These are phyloP conservation scores for Volvox reticuliferus DNA, from an alignment of 139 green algal species.

Conservation along the genomic window DNA sequence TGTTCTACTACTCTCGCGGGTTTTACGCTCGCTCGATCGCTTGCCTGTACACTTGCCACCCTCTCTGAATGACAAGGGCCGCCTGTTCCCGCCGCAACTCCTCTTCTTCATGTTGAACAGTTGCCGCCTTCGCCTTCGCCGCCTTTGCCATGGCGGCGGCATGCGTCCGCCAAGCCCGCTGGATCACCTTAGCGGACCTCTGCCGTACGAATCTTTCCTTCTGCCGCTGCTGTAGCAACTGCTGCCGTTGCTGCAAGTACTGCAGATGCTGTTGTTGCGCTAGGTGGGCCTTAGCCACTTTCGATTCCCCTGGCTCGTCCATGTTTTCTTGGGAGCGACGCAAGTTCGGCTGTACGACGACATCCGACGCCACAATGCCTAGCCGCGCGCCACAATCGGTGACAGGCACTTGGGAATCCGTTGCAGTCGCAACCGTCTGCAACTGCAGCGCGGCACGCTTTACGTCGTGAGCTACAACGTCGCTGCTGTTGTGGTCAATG, in stretches of 20 bases:
- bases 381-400: background rate
- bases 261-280: background rate
- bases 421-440: background rate
- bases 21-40: no score
- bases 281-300: background rate
- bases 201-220: background rate
- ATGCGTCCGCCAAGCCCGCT: background rate
- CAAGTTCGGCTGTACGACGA: background rate
- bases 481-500: background rate
- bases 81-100: background rate
- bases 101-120: background rate
- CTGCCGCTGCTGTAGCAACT: background rate
- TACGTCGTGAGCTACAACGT: background rate
- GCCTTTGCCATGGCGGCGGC: background rate
- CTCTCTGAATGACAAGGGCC: background rate
- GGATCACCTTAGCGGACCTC: background rate
- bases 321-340: background rate
- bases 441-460: background rate
- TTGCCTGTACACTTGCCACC: constrained; percentile 5
- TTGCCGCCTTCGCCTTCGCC: background rate
- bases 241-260: background rate
- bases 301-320: background rate
- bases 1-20: no score
- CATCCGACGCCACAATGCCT: background rate
- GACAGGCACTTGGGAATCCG: background rate